Evolutionary conservation across 139 green algal genomes (phyloP).

Genomic region (Tetradesmus obliquus): DNA sequence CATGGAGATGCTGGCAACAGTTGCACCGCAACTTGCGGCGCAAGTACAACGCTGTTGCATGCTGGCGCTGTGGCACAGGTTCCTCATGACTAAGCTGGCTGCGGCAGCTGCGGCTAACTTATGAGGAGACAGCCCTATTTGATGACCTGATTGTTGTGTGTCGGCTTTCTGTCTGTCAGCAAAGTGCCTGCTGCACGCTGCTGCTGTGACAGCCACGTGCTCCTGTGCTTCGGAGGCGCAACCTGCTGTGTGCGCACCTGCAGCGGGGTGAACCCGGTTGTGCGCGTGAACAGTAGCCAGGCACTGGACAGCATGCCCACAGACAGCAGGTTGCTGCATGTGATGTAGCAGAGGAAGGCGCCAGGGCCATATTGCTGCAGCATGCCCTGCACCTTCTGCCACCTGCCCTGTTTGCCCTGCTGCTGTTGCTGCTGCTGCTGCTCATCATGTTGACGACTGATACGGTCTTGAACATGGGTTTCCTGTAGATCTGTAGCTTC

Average conservation of each 20-base stretch:
- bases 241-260: not conserved
- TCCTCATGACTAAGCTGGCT: no score
- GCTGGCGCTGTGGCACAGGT: no score
- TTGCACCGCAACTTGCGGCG: no score
- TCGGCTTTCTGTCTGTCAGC: no score
- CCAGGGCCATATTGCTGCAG: conserved; percentile 5
- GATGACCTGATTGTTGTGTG: no score
- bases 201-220: not conserved
- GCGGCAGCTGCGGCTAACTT: no score
- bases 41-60: no score
- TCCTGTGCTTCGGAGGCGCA: not conserved
- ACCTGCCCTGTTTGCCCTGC: not conserved
- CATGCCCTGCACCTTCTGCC: not conserved
- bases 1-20: no score
- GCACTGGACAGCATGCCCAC: conserved; percentile 35
- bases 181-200: not conserved
- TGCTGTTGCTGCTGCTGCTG: conserved; percentile 14
- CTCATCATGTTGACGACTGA: not conserved
- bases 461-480: not conserved
- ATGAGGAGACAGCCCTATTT: no score
- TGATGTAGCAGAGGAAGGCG: conserved; percentile 40
- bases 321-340: conserved; percentile 24
- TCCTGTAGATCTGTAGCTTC: not conserved
- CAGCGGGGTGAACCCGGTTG: conserved; percentile 21
- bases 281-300: conserved; percentile 25